Conservation (phyloP, 371 early-diverging fungal species). For the Lichtheimia corymbifera region DNA sequence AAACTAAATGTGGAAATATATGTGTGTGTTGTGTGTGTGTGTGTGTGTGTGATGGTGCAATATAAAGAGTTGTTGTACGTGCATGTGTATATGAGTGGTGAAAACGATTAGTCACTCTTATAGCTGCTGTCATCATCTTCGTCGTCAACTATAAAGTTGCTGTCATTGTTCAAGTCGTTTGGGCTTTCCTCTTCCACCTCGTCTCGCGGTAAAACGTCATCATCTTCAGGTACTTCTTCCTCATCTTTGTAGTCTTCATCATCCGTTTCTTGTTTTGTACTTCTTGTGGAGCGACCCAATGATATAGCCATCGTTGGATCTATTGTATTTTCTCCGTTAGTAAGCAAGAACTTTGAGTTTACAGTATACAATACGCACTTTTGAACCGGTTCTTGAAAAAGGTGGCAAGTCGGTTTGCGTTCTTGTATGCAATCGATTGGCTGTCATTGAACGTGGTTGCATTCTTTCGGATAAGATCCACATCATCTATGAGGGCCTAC, state of each 20-base stretch:
- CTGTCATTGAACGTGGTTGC: slow-evolving; percentile 70
- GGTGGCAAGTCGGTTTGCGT: slow-evolving; percentile 59
- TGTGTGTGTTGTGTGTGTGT: too few relatives aligned
- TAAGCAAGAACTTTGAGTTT: too few relatives aligned
- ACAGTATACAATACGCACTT: too few relatives aligned
- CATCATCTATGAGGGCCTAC: slow-evolving; percentile 67
- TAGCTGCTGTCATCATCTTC: slow-evolving; percentile 14
- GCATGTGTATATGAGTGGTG: too few relatives aligned
- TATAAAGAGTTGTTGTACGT: too few relatives aligned
- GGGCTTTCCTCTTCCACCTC: slow-evolving; percentile 35
- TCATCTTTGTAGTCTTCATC: slow-evolving; percentile 50
- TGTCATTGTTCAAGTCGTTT: slow-evolving; percentile 19
- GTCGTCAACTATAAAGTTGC: slow-evolving; percentile 33
- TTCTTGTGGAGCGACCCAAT: too few relatives aligned
- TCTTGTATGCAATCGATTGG: slow-evolving; percentile 56
- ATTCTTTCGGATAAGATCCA: slow-evolving; percentile 66
- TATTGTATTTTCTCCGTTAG: too few relatives aligned
- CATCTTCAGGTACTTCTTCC: slow-evolving; percentile 24
- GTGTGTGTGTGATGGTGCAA: too few relatives aligned
- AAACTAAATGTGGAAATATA: too few relatives aligned
- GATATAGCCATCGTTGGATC: too few relatives aligned
- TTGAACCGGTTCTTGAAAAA: slow-evolving; percentile 50
- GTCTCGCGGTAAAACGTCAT: slow-evolving; percentile 28
- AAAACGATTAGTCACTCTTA: too few relatives aligned
- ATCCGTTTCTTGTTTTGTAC: not conserved